Conservation (phyloP, 371 early-diverging fungal species). For the Syncephalastrum monosporum region DNA sequence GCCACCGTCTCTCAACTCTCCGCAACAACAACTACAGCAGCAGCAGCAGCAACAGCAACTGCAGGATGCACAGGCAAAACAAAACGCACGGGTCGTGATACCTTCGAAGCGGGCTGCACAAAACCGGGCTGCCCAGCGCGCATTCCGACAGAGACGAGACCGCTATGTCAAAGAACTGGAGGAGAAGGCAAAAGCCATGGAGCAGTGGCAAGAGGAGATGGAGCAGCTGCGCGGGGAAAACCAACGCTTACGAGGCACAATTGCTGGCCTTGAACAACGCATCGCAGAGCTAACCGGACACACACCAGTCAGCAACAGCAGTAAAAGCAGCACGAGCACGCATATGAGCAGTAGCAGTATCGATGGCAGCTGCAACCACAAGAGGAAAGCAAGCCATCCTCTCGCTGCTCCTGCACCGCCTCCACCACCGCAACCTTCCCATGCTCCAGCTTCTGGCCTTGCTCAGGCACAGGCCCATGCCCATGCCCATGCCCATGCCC, state of each 20-base stretch:
- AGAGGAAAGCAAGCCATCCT: conserved; percentile 7
- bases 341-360: neutral
- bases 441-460: too few relatives aligned
- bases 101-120: conserved; percentile 37
- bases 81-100: conserved; percentile 18
- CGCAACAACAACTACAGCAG: conserved; percentile 6
- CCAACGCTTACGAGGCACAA: conserved; percentile 21
- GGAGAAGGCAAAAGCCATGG: conserved; percentile 41
- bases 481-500: too few relatives aligned
- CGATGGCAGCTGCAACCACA: conserved; percentile 4
- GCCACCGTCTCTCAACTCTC: neutral
- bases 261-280: conserved; percentile 11
- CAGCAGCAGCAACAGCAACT: conserved; percentile 6
- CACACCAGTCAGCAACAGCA: conserved; percentile 6
- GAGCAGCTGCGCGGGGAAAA: conserved; percentile 42
- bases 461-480: too few relatives aligned
- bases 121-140: conserved; percentile 48
- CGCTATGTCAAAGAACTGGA: conserved; percentile 51
- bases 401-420: neutral
- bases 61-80: neutral
- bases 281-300: conserved; percentile 17
- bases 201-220: conserved; percentile 50
- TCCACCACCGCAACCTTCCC: neutral
- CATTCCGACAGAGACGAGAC: conserved; percentile 48
- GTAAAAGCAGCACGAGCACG: conserved; percentile 11